phyloP scores from a whole-genome alignment of 345 rosid genomes.

The Bretschneidera sinensis region DNA sequence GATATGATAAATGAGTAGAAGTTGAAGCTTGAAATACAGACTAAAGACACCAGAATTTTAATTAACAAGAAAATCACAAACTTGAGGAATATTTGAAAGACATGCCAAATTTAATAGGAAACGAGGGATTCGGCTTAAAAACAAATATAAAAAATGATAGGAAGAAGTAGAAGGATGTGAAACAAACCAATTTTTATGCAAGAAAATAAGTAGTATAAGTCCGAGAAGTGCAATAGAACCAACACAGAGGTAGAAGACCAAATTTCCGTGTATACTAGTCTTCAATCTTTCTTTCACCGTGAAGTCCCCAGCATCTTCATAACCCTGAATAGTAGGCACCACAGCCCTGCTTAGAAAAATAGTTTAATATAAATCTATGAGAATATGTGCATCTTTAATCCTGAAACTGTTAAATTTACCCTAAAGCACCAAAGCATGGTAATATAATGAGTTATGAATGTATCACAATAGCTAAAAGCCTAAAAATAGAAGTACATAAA shows the following conservation, averaged over 20 bases:
- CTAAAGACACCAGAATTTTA: neutral
- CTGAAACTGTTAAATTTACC: slow-evolving; percentile 2
- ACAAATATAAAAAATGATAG: neutral
- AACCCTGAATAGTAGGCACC: slow-evolving; percentile 82
- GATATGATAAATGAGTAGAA: too few relatives aligned
- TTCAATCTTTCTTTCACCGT: slow-evolving; percentile 60
- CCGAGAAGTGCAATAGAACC: slow-evolving; percentile 68
- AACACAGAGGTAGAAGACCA: slow-evolving; percentile 64
- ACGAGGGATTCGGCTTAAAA: neutral
- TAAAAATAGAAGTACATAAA: neutral
- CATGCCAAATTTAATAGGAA: slow-evolving; percentile 2
- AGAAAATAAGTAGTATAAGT: slow-evolving; percentile 54
- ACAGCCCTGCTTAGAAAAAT: slow-evolving; percentile 65
- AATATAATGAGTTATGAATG: neutral
- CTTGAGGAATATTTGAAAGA: neutral
- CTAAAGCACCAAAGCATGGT: neutral
- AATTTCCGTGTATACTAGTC: slow-evolving; percentile 69
- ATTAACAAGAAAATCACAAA: slow-evolving; percentile 1
- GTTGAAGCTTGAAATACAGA: too few relatives aligned
- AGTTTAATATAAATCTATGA: slow-evolving; percentile 31
- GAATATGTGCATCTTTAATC: slow-evolving; percentile 26
- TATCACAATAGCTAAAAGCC: too few relatives aligned
- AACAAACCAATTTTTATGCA: slow-evolving; percentile 38
- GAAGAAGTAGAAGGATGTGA: slow-evolving; percentile 5
- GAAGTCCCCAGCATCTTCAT: slow-evolving; percentile 89